Conservation (phyloP, 495 filamentous ascomycete genomes). For the Neurospora terricola region DNA sequence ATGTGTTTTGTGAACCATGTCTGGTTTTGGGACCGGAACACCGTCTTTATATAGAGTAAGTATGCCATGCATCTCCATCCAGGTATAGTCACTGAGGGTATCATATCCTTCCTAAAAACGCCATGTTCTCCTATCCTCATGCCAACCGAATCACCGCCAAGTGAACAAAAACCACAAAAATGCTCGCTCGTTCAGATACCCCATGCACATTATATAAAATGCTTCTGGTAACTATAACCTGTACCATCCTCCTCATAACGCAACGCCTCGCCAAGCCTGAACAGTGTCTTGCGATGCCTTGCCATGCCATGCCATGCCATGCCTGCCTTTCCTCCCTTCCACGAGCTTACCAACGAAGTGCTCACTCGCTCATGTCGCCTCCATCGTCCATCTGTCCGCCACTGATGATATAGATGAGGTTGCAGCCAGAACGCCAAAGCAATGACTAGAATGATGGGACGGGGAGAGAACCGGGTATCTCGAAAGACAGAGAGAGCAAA, state of each 20-base stretch:
- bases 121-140: background rate
- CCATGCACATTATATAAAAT: background rate
- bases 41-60: background rate
- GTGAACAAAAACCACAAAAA: background rate
- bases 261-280: background rate
- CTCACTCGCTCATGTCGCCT: background rate
- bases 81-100: background rate
- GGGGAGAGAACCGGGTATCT: background rate
- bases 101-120: background rate
- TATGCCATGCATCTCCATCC: background rate
- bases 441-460: background rate
- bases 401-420: background rate
- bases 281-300: background rate
- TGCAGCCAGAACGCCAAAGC: background rate
- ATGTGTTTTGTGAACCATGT: background rate
- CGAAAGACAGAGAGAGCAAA: background rate
- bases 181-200: background rate
- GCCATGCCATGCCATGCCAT: background rate
- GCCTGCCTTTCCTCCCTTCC: background rate
- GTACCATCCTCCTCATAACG: background rate
- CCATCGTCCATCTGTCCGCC: background rate
- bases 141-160: background rate
- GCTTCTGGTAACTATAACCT: background rate
- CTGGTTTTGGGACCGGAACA: background rate
- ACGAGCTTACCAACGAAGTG: background rate